Base-by-base conservation (phyloP, 177 flowering plant species). In the Vitis hybrid region DNA sequence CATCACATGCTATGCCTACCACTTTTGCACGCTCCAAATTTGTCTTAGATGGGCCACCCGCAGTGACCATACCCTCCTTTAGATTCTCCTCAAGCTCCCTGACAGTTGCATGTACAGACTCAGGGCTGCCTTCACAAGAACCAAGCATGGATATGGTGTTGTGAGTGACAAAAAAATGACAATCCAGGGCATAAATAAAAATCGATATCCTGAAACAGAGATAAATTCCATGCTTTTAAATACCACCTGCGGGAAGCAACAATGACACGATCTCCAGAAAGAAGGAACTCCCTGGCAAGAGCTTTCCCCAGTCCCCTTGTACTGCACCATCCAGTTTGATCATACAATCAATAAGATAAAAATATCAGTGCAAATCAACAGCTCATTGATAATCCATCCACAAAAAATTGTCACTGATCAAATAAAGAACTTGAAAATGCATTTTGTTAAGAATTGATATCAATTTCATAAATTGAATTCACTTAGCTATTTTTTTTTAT, bases 231-330 rank as follows among this genome's bases (percentile, higher is more conserved):
- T 30, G 61, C 15, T 40, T 60, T 46, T 27, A 62, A 71, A 69
- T 48, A 56, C 73, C 78, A 94, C 98, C 97, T 88, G 79, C 99
- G 97, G 54, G 99, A 92, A 71, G 99, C 84, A 60, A 94, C 84
- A 70, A 94, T 86, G 58, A 94, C 99, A 32, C 86, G 87, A 70
- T 94, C 99, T 69, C 97, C 97, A 63, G 98, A 95, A 60, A 95
- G 98, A 81, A 95, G 89, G 78, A 95, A 95, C 72, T 95, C 98
- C 54, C 97, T 83, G 65, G 99, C 99, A 76, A 92, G 93, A 4
- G 99, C 99, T 86, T 94, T 94, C 13, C 99, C 99, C 27, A 95
- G 82, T 64, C 99, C 99, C 57, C 99, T 86, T 21, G 99, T 93
- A 73, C 98, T 95, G 89, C 60, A 80, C 12, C 52, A 71, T 52